These are phyloP conservation scores for Nidula niveotomentosa DNA, from an alignment of 1,284 basidiomycete genomes.

Conservation along the genomic window DNA sequence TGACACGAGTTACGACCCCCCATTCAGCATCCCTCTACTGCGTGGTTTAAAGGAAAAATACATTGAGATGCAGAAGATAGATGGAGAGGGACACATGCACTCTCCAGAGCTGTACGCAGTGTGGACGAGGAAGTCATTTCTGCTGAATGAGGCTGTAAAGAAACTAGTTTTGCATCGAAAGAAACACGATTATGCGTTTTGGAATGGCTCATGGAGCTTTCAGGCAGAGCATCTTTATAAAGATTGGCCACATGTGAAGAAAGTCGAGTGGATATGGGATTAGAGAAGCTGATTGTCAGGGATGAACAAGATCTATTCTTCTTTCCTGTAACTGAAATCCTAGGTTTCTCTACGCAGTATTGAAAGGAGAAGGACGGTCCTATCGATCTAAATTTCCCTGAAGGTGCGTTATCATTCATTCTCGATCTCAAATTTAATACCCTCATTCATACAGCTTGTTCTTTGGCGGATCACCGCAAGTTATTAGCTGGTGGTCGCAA, in stretches of 20 bases:
- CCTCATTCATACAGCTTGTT: constrained; percentile 50
- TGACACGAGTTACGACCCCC: constrained; percentile 42
- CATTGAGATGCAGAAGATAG: constrained; percentile 36
- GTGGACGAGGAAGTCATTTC: constrained; percentile 52
- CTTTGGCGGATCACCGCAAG: constrained; percentile 44
- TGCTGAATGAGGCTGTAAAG: constrained; percentile 39
- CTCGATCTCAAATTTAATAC: too few relatives aligned
- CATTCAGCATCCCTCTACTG: constrained; percentile 48
- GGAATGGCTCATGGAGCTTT: constrained; percentile 54
- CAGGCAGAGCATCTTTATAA: constrained; percentile 35
- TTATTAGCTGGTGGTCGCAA: constrained; percentile 40
- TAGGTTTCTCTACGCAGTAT: constrained; percentile 16
- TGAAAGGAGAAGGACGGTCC: constrained; percentile 50
- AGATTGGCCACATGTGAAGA: constrained; percentile 41
- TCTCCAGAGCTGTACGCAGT: constrained; percentile 49
- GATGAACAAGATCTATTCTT: constrained; percentile 37
- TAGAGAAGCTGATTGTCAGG: constrained; percentile 24
- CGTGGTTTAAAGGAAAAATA: constrained; percentile 30
- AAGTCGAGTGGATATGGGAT: constrained; percentile 40
- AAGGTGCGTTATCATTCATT: constrained; percentile 32
- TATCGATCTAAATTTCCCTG: constrained; percentile 44
- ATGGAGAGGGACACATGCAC: constrained; percentile 40
- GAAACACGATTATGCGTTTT: constrained; percentile 48
- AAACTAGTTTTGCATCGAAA: constrained; percentile 17
- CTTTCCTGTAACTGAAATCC: constrained; percentile 24